These are phyloP conservation scores for Lentithecium fluviatile DNA, from an alignment of 495 filamentous ascomycete species.

Conservation along the genomic window DNA sequence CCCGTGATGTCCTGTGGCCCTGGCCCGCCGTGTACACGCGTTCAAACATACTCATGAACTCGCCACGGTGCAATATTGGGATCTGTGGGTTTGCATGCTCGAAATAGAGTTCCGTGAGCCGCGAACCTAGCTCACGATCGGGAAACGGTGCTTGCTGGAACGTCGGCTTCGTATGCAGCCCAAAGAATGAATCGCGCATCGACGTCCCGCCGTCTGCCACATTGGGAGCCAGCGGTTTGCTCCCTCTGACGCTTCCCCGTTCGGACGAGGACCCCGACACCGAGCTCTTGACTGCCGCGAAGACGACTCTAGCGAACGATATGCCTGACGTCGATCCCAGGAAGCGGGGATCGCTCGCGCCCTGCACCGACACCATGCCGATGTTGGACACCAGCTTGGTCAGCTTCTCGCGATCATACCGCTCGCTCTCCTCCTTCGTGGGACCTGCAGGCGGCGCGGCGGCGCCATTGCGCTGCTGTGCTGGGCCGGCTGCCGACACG, in stretches of 20 bases:
- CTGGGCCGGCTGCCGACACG: background rate
- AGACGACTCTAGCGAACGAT: conserved; percentile 91
- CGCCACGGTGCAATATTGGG: conserved; percentile 80
- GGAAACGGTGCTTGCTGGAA: conserved; percentile 86
- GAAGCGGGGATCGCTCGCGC: conserved; percentile 73
- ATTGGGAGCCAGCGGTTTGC: conserved; percentile 24
- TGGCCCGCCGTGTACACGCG: conserved; percentile 69
- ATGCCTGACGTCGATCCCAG: conserved; percentile 87
- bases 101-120: conserved; percentile 81
- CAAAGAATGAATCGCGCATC: conserved; percentile 95
- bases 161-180: conserved; percentile 82
- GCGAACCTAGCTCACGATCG: conserved; percentile 65
- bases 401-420: conserved; percentile 63
- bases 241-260: conserved; percentile 48
- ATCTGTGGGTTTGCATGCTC: conserved; percentile 95
- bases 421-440: conserved; percentile 40
- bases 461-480: conserved; percentile 12
- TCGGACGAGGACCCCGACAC: conserved; percentile 59
- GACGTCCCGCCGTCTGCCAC: conserved; percentile 50
- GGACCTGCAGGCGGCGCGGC: conserved; percentile 33
- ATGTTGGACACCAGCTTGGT: conserved; percentile 75
- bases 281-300: conserved; percentile 88
- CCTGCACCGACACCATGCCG: conserved; percentile 73
- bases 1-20: conserved; percentile 70
- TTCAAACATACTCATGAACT: conserved; percentile 83